These are phyloP conservation scores for Serendipita sp. DNA, from an alignment of 768 basidiomycete species.

Conservation along the genomic window DNA sequence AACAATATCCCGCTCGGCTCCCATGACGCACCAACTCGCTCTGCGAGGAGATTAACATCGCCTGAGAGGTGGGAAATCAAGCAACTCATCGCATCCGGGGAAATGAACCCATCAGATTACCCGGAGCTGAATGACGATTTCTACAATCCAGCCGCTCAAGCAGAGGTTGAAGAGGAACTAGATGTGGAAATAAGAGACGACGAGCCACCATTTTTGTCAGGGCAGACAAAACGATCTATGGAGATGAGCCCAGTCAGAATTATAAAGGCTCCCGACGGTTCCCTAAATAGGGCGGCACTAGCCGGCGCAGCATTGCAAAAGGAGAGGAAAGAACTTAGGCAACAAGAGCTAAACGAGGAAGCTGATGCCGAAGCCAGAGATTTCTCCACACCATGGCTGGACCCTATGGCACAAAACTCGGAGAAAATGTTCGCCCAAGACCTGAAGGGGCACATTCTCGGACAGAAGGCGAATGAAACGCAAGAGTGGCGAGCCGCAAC, in stretches of 20 bases:
- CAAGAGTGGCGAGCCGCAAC: conserved; percentile 85
- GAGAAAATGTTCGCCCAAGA: conserved; percentile 92
- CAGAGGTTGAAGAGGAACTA: conserved; percentile 88
- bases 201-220: conserved; percentile 88
- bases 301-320: conserved; percentile 88
- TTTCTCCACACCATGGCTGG: conserved; percentile 92
- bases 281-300: conserved; percentile 86
- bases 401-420: conserved; percentile 83
- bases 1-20: conserved; percentile 70
- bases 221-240: conserved; percentile 89
- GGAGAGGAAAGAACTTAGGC: conserved; percentile 83
- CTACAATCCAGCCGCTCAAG: conserved; percentile 54
- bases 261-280: conserved; percentile 96
- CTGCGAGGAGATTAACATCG: conserved; percentile 80
- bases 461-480: conserved; percentile 66
- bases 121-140: conserved; percentile 84
- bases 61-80: conserved; percentile 99
- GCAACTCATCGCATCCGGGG: conserved; percentile 92
- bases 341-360: conserved; percentile 86
- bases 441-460: conserved; percentile 61
- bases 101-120: conserved; percentile 81
- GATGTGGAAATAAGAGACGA: conserved; percentile 96
- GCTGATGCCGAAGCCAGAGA: conserved; percentile 91
- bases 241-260: conserved; percentile 96
- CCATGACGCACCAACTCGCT: conserved; percentile 37